Conservation (phyloP, 805 yeast species). For the Pichia kluyveri region DNA sequence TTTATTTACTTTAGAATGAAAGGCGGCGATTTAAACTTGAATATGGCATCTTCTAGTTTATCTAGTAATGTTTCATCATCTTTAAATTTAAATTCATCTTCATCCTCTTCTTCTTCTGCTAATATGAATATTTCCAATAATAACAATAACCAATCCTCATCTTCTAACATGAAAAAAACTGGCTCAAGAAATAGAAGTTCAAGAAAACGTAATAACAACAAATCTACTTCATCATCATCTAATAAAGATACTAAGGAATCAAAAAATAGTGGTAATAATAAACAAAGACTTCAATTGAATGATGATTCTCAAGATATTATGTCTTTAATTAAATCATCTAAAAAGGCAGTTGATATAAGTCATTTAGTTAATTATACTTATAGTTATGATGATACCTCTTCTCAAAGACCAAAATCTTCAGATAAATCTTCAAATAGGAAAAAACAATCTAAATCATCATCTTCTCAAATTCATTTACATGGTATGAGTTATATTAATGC, state of each 20-base stretch:
- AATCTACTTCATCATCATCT: background rate
- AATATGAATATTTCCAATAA: too few species aligned
- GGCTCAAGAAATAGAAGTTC: constrained; percentile 7
- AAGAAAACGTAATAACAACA: background rate
- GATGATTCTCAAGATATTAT: constrained; percentile 11
- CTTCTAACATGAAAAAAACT: background rate
- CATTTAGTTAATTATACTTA: constrained; percentile 55
- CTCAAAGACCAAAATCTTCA: background rate
- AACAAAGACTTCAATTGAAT: background rate
- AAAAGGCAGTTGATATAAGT: constrained; percentile 35
- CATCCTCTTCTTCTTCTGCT: too few species aligned
- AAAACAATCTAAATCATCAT: background rate
- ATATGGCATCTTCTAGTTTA: too few species aligned
- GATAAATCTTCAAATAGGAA: constrained; percentile 15
- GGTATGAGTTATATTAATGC: constrained; percentile 75
- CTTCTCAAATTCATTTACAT: constrained; percentile 33
- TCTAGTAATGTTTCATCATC: too few species aligned
- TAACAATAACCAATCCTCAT: too few species aligned
- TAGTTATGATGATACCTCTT: constrained; percentile 23
- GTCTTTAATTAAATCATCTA: constrained; percentile 17
- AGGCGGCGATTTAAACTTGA: too few species aligned
- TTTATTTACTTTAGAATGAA: too few species aligned
- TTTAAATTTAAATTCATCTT: too few species aligned
- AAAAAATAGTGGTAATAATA: background rate
- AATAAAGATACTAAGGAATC: background rate